Evolutionary conservation across 2,329 filamentous ascomycete genomes (phyloP).

Genomic region (Colletotrichum spinosum): DNA sequence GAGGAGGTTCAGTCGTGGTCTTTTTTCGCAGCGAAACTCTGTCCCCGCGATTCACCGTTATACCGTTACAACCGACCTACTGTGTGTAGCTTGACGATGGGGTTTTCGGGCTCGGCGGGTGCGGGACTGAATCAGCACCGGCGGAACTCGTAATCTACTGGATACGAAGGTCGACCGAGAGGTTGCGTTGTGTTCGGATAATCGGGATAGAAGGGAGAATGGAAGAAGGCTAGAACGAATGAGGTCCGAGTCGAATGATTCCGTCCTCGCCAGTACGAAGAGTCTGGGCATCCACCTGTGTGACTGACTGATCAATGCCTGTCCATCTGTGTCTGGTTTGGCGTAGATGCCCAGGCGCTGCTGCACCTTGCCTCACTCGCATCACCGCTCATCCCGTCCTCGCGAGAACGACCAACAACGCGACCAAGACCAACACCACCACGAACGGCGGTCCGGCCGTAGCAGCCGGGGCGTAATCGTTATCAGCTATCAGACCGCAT

Average conservation of each 20-base stretch:
- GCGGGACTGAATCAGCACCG: constrained; percentile 10
- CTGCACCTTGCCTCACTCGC: constrained; percentile 27
- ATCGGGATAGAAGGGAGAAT: neutral
- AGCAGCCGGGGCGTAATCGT: constrained; percentile 20
- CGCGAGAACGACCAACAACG: neutral
- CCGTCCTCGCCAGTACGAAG: neutral
- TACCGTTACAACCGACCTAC: too few relatives aligned
- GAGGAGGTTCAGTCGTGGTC: constrained; percentile 1
- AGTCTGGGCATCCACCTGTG: neutral
- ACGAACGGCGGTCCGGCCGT: constrained; percentile 18
- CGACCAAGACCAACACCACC: neutral
- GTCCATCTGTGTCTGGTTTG: neutral
- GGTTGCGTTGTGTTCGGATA: neutral
- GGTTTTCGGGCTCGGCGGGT: neutral
- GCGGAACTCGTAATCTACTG: neutral
- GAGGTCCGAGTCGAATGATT: neutral
- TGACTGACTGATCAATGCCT: too few relatives aligned
- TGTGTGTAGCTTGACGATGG: too few relatives aligned
- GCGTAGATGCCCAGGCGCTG: neutral
- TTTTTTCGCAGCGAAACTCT: constrained; percentile 1
- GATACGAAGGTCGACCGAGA: constrained; percentile 7
- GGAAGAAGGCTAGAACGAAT: neutral
- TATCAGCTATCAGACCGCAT: constrained; percentile 14
- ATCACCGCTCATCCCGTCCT: constrained; percentile 4
- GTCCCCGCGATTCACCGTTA: neutral